phyloP scores from a whole-genome alignment of 2,329 filamentous ascomycete genomes.

The Dactylellina cionopaga region DNA sequence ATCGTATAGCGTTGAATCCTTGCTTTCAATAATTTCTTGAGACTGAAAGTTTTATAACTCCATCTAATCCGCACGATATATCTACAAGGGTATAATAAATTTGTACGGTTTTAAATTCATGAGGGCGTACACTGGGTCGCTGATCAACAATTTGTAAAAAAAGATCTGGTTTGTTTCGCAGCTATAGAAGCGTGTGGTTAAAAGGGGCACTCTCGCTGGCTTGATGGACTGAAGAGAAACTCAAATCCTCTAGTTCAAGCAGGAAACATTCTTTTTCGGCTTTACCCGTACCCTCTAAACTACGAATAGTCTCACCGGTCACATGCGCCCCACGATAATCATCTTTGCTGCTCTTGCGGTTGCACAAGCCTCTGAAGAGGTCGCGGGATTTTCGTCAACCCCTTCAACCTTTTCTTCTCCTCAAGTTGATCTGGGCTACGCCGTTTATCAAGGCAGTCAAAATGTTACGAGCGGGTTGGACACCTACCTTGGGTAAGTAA shows the following conservation, averaged over 20 bases:
- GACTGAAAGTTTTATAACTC: neutral
- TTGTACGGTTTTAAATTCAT: neutral
- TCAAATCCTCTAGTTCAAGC: neutral
- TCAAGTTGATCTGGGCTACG: conserved; percentile 10
- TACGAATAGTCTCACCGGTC: neutral
- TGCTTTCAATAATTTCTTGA: neutral
- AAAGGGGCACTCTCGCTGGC: neutral
- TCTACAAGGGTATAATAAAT: neutral
- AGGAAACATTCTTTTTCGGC: neutral
- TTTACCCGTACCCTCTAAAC: neutral
- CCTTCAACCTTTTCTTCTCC: neutral
- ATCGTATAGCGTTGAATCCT: neutral
- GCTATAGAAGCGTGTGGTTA: neutral
- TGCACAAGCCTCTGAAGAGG: conserved; percentile 7
- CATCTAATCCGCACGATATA: neutral
- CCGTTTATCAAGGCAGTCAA: conserved; percentile 5
- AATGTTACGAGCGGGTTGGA: neutral
- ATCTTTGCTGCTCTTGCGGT: conserved; percentile 2
- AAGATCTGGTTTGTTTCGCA: neutral
- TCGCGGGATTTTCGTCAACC: neutral
- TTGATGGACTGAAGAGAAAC: neutral
- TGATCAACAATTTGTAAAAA: neutral
- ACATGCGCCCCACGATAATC: conserved; percentile 6
- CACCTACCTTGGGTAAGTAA: conserved; percentile 19
- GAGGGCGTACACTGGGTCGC: neutral